Percentiles rank a stretch among this genome's conserved stretches.
These are phyloP conservation scores for Geranomyces variabilis DNA, from an alignment of 192 early-diverging fungal genomes.

Conservation along the genomic window DNA sequence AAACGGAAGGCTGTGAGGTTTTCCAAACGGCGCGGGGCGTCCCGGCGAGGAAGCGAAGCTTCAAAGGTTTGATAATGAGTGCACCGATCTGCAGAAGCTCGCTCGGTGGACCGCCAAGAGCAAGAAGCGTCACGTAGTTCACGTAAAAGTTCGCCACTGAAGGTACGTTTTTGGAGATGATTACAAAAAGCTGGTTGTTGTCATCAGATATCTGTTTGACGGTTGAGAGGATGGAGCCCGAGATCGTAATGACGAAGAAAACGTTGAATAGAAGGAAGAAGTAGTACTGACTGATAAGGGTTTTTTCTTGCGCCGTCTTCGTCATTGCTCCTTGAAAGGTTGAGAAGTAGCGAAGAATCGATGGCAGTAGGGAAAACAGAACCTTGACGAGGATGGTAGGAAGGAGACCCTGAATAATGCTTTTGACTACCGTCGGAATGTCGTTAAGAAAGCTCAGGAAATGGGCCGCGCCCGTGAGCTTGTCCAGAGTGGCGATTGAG, in stretches of 20 bases:
- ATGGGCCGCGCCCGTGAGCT: conserved; percentile 3
- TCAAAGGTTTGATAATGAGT: conserved; percentile 58
- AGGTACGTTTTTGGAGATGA: conserved; percentile 62
- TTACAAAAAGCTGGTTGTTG: conserved; percentile 42
- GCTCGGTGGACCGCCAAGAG: conserved; percentile 60
- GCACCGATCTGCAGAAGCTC: conserved; percentile 69
- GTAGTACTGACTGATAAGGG: conserved; percentile 73
- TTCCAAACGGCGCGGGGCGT: conserved; percentile 62
- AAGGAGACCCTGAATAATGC: conserved; percentile 73
- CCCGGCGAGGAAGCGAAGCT: conserved; percentile 56
- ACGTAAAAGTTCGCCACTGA: conserved; percentile 76
- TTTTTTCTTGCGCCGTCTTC: conserved; percentile 52
- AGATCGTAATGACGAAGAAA: conserved; percentile 72
- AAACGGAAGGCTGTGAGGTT: conserved; percentile 51
- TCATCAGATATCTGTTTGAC: conserved; percentile 53
- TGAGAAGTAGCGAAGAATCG: conserved; percentile 53
- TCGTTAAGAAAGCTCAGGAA: conserved; percentile 24
- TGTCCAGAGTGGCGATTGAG: conserved; percentile 27
- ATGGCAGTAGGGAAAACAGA: conserved; percentile 70
- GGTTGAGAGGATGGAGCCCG: conserved; percentile 56
- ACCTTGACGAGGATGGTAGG: conserved; percentile 68
- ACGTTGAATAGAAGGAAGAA: conserved; percentile 66
- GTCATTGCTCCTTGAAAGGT: conserved; percentile 33
- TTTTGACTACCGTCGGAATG: conserved; percentile 35
- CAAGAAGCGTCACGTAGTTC: conserved; percentile 74